Conservation (phyloP, 352 stramenopile genomes). For the Phytopythium cucurbitacearum region DNA sequence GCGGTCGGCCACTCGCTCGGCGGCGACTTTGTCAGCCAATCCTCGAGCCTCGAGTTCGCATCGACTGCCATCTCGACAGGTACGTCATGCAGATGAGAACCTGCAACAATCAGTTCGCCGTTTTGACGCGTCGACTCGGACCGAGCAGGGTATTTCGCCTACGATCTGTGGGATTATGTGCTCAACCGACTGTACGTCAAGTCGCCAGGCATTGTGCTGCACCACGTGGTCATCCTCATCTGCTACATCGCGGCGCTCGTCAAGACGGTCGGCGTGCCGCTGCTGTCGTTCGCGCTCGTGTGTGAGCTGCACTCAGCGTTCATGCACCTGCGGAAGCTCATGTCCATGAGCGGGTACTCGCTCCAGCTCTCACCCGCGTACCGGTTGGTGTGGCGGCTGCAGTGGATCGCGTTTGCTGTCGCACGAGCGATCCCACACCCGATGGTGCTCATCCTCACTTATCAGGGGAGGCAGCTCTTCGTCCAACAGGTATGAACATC, state of each 20-base stretch:
- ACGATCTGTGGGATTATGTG: conserved; percentile 78
- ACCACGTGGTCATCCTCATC: conserved; percentile 76
- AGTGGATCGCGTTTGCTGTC: conserved; percentile 51
- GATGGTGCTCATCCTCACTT: conserved; percentile 39
- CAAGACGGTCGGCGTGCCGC: conserved; percentile 66
- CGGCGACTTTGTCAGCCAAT: conserved; percentile 36
- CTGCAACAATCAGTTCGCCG: too few relatives aligned
- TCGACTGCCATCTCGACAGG: conserved; percentile 64
- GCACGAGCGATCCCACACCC: conserved; percentile 43
- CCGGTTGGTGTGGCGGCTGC: conserved; percentile 42
- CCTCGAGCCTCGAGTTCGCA: conserved; percentile 32
- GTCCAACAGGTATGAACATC: conserved; percentile 24
- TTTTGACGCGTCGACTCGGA: neutral
- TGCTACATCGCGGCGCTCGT: conserved; percentile 75
- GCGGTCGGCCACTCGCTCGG: conserved; percentile 45
- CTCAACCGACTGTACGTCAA: conserved; percentile 72
- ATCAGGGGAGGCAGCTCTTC: conserved; percentile 37
- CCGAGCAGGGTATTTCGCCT: conserved; percentile 64
- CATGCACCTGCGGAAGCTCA: conserved; percentile 74
- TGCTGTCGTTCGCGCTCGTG: conserved; percentile 65
- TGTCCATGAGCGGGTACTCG: conserved; percentile 56
- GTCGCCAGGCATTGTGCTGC: conserved; percentile 55
- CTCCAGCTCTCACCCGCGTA: conserved; percentile 21
- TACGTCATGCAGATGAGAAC: conserved; percentile 13
- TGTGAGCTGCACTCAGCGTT: conserved; percentile 78